Evolutionary conservation across 257 asterid species (phyloP), one percentile per base, ranked within the genome.

Genomic region (Knoxia roxburghii): DNA sequence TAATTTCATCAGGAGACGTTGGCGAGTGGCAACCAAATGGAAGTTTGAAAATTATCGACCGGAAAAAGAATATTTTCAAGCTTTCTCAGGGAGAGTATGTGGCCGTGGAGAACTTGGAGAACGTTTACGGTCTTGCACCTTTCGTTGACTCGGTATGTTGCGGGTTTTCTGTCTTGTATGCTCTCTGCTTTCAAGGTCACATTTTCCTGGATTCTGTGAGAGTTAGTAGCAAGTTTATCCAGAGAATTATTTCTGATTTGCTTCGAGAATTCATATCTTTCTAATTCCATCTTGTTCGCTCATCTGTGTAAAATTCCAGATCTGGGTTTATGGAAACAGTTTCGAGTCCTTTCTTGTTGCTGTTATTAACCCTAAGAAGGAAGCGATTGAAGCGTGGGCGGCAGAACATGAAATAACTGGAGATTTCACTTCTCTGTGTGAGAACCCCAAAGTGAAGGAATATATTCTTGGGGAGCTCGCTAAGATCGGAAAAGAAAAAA

Each of bases 71-170:
- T 73, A 93, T 93, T 71, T 93, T 93, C 80, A 93, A 93, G 79
- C 95, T 93, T 67, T 88, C 99, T 23, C 99, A 93, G 78, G 99
- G 99, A 72, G 99, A 93, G 79, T 93, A 93, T 82, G 99, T 93
- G 65, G 99, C 99, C 2, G 99, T 93, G 43, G 99, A 93, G 83
- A 90, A 88, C 78, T 80, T 93, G 84, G 99, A 93, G 81, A 93
- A 85, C 73, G 61, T 88, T 71, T 93, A 78, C 56, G 96, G 96
- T 62, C 78, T 70, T 43, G 89, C 73, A 73, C 46, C 88, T 20
- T 74, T 61, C 67, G 73, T 90, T 64, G 99, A 93, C 71, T 77
- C 87, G 87, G 99, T 93, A 90, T 39, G 86, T 55, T 70, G 71
- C 48, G 48, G 5, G 26, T 29, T 46, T 50, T 30, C 58, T 43